phyloP scores from a whole-genome alignment of 164 flowering plant species.

The Piper longum region DNA sequence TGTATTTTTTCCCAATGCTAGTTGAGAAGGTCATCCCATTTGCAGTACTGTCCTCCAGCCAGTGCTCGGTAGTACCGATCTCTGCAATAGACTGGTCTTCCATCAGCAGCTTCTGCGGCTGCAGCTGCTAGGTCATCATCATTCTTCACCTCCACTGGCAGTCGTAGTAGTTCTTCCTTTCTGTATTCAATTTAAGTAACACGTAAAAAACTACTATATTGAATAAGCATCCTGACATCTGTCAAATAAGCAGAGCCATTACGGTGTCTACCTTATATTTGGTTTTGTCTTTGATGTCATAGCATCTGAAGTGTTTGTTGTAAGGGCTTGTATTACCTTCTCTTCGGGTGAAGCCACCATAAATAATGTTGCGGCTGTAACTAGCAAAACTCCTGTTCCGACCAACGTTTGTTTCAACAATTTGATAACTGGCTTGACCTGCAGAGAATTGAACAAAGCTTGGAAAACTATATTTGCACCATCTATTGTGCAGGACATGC shows the following conservation, averaged over 20 bases:
- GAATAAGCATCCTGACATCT: neutral
- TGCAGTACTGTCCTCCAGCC: slow-evolving; percentile 98
- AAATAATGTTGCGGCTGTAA: slow-evolving; percentile 48
- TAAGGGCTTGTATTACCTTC: slow-evolving; percentile 34
- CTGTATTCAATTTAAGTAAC: slow-evolving; percentile 12
- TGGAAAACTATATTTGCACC: neutral
- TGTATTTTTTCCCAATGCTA: slow-evolving; percentile 6
- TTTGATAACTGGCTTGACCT: slow-evolving; percentile 94
- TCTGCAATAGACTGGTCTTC: slow-evolving; percentile 95
- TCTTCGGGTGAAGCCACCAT: slow-evolving; percentile 72
- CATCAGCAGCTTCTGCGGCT: slow-evolving; percentile 95
- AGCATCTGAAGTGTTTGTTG: slow-evolving; percentile 17
- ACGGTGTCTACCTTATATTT: slow-evolving; percentile 8
- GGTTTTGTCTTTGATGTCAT: slow-evolving; percentile 18
- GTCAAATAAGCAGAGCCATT: neutral
- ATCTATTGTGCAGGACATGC: neutral
- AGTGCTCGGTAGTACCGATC: slow-evolving; percentile 86
- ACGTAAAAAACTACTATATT: neutral
- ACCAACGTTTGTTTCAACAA: slow-evolving; percentile 84
- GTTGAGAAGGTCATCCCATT: slow-evolving; percentile 85
- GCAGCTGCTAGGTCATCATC: slow-evolving; percentile 92
- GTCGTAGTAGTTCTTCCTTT: slow-evolving; percentile 61
- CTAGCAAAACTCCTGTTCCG: slow-evolving; percentile 79
- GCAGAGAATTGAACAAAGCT: neutral
- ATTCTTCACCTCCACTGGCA: slow-evolving; percentile 57